phyloP scores from a whole-genome alignment of 768 basidiomycete species.

The Mycena vulgaris region DNA sequence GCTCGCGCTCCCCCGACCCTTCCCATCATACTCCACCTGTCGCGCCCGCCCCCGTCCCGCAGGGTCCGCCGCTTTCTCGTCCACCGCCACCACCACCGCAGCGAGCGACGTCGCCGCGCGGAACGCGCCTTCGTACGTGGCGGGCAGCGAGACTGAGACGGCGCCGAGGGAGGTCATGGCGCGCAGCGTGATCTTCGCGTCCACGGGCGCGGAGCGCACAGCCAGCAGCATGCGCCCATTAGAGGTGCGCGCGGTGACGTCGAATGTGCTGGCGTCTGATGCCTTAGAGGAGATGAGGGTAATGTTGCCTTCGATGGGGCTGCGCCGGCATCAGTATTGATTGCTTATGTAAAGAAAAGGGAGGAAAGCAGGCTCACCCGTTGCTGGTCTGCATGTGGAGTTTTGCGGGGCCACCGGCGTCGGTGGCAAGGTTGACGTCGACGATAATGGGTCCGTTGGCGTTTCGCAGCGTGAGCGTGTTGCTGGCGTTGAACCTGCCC shows the following conservation, averaged over 20 bases:
- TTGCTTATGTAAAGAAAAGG: too few relatives aligned
- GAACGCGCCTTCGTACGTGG: conserved; percentile 30
- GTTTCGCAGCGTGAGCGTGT: conserved; percentile 8
- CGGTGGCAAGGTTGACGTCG: conserved; percentile 27
- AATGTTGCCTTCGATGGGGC: conserved; percentile 17
- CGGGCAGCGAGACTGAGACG: conserved; percentile 1
- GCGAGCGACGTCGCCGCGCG: conserved; percentile 7
- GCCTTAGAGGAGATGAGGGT: conserved; percentile 12
- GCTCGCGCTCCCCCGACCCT: not conserved
- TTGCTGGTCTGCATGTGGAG: conserved; percentile 26
- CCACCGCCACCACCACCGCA: not conserved
- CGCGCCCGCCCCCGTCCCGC: conserved; percentile 24
- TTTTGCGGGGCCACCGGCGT: conserved; percentile 3
- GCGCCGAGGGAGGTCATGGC: conserved; percentile 25
- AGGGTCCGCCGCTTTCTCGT: conserved; percentile 21
- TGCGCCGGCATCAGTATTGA: not conserved
- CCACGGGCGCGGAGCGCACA: conserved; percentile 11
- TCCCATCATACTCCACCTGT: not conserved
- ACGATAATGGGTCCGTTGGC: conserved; percentile 28
- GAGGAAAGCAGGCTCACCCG: conserved; percentile 1
- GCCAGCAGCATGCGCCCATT: conserved; percentile 10
- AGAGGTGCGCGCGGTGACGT: conserved; percentile 23
- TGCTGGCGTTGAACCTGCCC: conserved; percentile 32
- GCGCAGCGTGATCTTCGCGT: conserved; percentile 8
- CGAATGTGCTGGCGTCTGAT: conserved; percentile 14